Evolutionary conservation across 208 protist species (phyloP).

Genomic region (Acanthamoeba culbertsoni): DNA sequence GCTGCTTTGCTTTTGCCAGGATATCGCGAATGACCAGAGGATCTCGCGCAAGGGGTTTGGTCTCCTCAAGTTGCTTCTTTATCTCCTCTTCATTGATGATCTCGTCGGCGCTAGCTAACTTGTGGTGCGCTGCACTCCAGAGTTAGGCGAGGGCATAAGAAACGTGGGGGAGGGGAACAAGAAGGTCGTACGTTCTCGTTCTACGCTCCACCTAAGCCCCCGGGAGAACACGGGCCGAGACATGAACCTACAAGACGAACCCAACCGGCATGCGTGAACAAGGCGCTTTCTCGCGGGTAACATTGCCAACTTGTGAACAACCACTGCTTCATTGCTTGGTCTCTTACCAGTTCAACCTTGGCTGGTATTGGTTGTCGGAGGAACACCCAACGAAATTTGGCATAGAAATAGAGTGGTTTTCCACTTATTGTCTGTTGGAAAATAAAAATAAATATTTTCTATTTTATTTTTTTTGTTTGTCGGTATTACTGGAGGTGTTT

Average conservation of each 20-base stretch:
- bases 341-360: no score
- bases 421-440: no score
- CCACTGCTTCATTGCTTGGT: no score
- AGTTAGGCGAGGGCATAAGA: not conserved
- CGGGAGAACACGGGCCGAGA: not conserved
- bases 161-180: not conserved
- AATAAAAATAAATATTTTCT: no score
- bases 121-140: not conserved
- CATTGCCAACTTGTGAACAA: no score
- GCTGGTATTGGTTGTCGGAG: no score
- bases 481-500: constrained; percentile 47
- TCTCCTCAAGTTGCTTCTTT: not conserved
- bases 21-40: not conserved
- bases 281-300: no score
- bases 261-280: no score
- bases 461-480: no score
- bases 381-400: no score
- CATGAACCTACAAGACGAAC: no score
- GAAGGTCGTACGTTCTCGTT: not conserved
- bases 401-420: no score
- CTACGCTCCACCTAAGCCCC: not conserved
- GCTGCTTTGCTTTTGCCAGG: constrained; percentile 6
- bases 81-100: constrained; percentile 14
- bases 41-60: not conserved
- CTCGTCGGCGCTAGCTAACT: not conserved